Evolutionary conservation across 805 yeast species (phyloP).

Genomic region (Nakazawaea populi): DNA sequence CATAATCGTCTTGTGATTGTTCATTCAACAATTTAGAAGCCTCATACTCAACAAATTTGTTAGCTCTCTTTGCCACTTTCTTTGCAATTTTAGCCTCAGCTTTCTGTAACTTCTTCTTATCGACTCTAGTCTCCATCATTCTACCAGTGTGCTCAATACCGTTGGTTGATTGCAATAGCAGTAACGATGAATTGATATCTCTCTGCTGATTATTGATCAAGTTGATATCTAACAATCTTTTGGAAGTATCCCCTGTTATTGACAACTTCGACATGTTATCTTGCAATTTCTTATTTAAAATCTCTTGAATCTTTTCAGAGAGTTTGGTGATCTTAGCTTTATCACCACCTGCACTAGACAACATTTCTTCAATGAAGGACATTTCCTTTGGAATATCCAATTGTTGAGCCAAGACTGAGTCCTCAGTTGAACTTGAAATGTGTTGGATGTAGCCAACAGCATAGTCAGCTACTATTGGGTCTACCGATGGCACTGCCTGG

Average conservation of each 20-base stretch:
- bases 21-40: constrained; percentile 85
- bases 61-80: constrained; percentile 84
- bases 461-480: constrained; percentile 81
- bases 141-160: constrained; percentile 92
- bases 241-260: constrained; percentile 81
- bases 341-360: constrained; percentile 82
- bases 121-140: constrained; percentile 89
- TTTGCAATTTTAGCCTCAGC: constrained; percentile 97
- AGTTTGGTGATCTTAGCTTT: constrained; percentile 46
- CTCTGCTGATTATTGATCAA: constrained; percentile 64
- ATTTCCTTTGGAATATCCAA: constrained; percentile 66
- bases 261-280: constrained; percentile 71
- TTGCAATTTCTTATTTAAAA: constrained; percentile 44
- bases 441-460: constrained; percentile 89
- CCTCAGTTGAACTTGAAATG: constrained; percentile 70
- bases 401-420: constrained; percentile 73
- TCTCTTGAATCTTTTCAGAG: constrained; percentile 37
- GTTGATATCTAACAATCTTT: constrained; percentile 76
- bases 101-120: constrained; percentile 91
- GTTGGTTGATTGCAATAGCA: constrained; percentile 67
- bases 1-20: constrained; percentile 69
- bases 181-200: constrained; percentile 71
- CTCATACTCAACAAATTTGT: constrained; percentile 81
- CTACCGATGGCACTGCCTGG: constrained; percentile 81
- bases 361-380: constrained; percentile 54